phyloP scores from a whole-genome alignment of 257 asterid species.

The Orobanche coerulescens region DNA sequence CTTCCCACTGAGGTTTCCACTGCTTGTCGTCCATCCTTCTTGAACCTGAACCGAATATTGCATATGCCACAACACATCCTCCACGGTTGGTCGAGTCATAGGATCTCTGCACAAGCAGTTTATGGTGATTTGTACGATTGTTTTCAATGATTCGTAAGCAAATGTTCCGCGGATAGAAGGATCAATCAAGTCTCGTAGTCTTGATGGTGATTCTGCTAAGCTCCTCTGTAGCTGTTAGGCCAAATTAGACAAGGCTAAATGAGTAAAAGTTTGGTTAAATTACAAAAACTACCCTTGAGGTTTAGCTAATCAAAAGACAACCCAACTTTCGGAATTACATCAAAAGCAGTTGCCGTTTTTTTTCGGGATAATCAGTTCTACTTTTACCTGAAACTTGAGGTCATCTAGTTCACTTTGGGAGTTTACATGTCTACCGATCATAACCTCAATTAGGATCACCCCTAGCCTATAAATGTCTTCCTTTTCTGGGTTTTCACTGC shows the following conservation, averaged over 20 bases:
- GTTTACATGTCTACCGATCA: constrained; percentile 55
- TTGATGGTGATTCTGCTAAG: constrained; percentile 75
- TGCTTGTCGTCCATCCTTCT: constrained; percentile 96
- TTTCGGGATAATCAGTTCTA: neutral
- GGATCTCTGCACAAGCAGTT: constrained; percentile 68
- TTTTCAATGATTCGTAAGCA: constrained; percentile 82
- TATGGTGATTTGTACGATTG: constrained; percentile 59
- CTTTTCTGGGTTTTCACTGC: constrained; percentile 55
- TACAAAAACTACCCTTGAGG: neutral
- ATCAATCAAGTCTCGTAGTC: constrained; percentile 60
- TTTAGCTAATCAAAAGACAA: no score
- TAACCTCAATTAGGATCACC: constrained; percentile 53
- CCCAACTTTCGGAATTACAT: no score
- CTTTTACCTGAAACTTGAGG: constrained; percentile 59
- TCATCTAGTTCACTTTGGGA: constrained; percentile 58
- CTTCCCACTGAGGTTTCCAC: constrained; percentile 60
- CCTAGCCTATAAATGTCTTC: constrained; percentile 81
- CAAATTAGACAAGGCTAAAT: neutral
- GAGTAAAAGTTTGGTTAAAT: neutral
- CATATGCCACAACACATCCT: constrained; percentile 98
- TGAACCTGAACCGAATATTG: constrained; percentile 96
- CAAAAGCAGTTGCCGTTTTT: no score
- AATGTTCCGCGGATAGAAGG: constrained; percentile 79
- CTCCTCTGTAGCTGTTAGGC: constrained; percentile 58
- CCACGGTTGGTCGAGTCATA: constrained; percentile 64